Base-by-base conservation (phyloP, 768 basidiomycete genomes). In the Lactarius psammicola region DNA sequence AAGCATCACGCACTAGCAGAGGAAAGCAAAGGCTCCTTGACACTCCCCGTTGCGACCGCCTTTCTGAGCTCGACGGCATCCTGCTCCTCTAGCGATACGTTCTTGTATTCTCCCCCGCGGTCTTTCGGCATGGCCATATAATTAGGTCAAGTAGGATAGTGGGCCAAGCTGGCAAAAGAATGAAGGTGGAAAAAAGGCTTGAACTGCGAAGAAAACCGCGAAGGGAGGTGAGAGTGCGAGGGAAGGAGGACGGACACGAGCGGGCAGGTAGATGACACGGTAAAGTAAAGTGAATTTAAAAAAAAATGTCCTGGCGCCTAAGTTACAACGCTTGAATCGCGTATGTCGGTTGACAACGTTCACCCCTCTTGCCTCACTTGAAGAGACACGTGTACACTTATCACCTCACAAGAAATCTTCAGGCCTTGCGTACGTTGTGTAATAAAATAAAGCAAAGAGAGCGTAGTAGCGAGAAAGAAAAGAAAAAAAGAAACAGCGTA, bases 11-110 rank as follows among this genome's bases (percentile, higher is more conserved):
- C 69, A 77, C 77, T 72, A 40, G 76, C 72, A 46, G 77, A 76
- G 10, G 70, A 51, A 64, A 53, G 62, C 36, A 7, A 59, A 63
- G 62, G 57, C n/a, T 78, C 77, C 65, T 73, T 75, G 23, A 71
- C 61, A 36, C 69, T 73, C 6, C 80, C 76, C 28, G 80, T 81
- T 26, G 80, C 81, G 11, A 81, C 65, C 17, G 80, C 81, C 67
- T 84, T 86, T 76, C 78, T 86, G 63, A 84, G 69, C 69, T 87
- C 84, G 40, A 81, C 85, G 15, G 78, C 73, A 70, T 84, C 82
- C 59, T 80, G 77, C 20, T 79, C 76, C 44, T 68, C 71, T 13
- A 62, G 54, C n/a, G 68, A 40, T 20, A 71, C 68, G n/a, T 53
- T 57, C 63, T 68, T 69, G 64, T 74, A 74, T n/a, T 70, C 70